Base-by-base conservation (phyloP, 2,329 filamentous ascomycete genomes). In the Aureobasidium sp. region DNA sequence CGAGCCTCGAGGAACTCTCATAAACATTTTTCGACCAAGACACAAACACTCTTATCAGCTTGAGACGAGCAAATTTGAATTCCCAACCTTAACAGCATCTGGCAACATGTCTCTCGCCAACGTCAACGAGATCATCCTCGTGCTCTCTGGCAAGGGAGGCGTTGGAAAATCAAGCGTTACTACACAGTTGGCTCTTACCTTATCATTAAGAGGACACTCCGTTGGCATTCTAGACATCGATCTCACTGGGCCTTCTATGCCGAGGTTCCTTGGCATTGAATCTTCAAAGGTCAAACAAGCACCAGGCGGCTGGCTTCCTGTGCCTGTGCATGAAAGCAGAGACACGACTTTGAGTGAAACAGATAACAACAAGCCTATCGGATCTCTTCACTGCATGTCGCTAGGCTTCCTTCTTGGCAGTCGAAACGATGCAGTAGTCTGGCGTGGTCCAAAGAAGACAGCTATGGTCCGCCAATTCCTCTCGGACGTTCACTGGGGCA, bases 101-200 rank as follows among this genome's bases (percentile, higher is more conserved):
- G 8, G 17, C 25, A 75, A 68, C 34, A 89, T 88, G 85, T 87
- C 86, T 64, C 80, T 89, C 31, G 75, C 82, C 60, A 87, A 87
- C 68, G 83, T 93, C 70, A 88, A 90, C 70, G 86, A 92, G 72
- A 87, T 94, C 65, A 80, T 91, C 66, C 83, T 94, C 68, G 89
- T 90, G 65, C 87, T 99, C 52, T 97, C 94, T 14, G 94, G 94
- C 69, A 99, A 99, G 82, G 94, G 94, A 71, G 94, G 94, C 68
- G 94, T 99, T 22, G 94, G 94, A 63, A 99, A 99, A 80, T 97
- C 93, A 47, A 96, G 91, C 58, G 87, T 97, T n/a, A 97, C 94
- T 0, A 95, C 93, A 1, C 94, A 99, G 74, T 86, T 99, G 17
- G 94, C 94, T 9, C 84, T 99, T 41, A 91, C 92, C 0, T 85